phyloP scores from a whole-genome alignment of 495 filamentous ascomycete species.

The Lophium mytilinum region DNA sequence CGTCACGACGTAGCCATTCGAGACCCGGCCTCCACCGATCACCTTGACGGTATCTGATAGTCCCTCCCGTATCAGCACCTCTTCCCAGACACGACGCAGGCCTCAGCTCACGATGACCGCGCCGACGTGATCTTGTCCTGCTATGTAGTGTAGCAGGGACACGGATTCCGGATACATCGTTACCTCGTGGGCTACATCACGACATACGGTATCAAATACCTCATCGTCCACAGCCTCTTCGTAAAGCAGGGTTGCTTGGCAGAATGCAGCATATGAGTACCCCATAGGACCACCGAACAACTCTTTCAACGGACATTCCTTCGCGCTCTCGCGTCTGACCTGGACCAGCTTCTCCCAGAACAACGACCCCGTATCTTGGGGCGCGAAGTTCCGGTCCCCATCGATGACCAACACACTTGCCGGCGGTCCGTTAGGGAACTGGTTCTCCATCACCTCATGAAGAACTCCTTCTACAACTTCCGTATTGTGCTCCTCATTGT shows the following conservation, averaged over 20 bases:
- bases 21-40: slow-evolving; percentile 48
- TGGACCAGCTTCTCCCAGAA: slow-evolving; percentile 40
- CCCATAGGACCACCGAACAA: slow-evolving; percentile 44
- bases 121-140: slow-evolving; percentile 36
- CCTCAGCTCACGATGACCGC: slow-evolving; percentile 53
- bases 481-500: slow-evolving; percentile 40
- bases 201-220: slow-evolving; percentile 43
- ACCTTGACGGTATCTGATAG: slow-evolving; percentile 41
- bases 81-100: slow-evolving; percentile 49
- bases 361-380: slow-evolving; percentile 45
- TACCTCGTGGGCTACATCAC: slow-evolving; percentile 38
- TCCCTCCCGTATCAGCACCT: slow-evolving; percentile 42
- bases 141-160: slow-evolving; percentile 36
- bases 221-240: slow-evolving; percentile 40
- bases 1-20: slow-evolving; percentile 47
- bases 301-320: slow-evolving; percentile 34
- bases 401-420: slow-evolving; percentile 50
- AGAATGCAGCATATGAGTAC: slow-evolving; percentile 51
- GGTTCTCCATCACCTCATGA: slow-evolving; percentile 32
- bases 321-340: neutral
- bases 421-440: slow-evolving; percentile 12
- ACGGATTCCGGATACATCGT: slow-evolving; percentile 45
- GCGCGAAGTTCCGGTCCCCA: slow-evolving; percentile 49
- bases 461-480: slow-evolving; percentile 31
- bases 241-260: slow-evolving; percentile 49